phyloP scores from a whole-genome alignment of 176 grass and related monocot species.

The Oryza punctata region DNA sequence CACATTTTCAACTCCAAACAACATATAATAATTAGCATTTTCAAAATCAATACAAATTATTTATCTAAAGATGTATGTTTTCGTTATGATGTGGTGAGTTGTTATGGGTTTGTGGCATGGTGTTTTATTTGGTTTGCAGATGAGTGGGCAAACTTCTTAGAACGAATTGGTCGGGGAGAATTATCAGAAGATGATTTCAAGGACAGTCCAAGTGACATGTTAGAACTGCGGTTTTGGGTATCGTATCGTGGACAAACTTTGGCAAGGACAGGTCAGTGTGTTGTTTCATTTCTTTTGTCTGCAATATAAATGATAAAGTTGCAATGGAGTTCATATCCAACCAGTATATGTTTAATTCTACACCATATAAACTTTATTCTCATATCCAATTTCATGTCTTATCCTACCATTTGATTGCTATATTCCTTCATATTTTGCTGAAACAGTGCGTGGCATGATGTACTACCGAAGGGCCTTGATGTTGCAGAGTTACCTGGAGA shows the following conservation, averaged over 20 bases:
- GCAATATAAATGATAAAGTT: slow-evolving; percentile 12
- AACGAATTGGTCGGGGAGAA: slow-evolving; percentile 74
- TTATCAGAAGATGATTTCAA: slow-evolving; percentile 76
- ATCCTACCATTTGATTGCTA: slow-evolving; percentile 31
- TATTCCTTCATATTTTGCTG: slow-evolving; percentile 35
- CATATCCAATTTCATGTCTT: slow-evolving; percentile 22
- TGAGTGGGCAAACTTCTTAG: slow-evolving; percentile 96
- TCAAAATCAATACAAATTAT: background rate
- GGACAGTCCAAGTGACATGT: slow-evolving; percentile 62
- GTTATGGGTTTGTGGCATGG: background rate
- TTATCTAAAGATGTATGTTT: background rate
- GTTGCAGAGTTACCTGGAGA: slow-evolving; percentile 97
- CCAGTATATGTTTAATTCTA: background rate
- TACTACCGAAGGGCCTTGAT: slow-evolving; percentile 96
- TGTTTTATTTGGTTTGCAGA: slow-evolving; percentile 49
- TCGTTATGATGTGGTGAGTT: slow-evolving; percentile 2
- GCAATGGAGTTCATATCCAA: background rate
- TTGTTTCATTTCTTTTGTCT: slow-evolving; percentile 23
- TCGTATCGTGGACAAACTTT: slow-evolving; percentile 98
- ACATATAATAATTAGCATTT: background rate
- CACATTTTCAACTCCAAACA: background rate
- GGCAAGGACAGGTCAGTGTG: slow-evolving; percentile 79
- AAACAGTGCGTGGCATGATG: slow-evolving; percentile 96
- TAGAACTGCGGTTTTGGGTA: slow-evolving; percentile 97
- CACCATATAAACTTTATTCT: slow-evolving; percentile 31